phyloP scores from a whole-genome alignment of 768 basidiomycete species.

The Leccinum disarticulatum region DNA sequence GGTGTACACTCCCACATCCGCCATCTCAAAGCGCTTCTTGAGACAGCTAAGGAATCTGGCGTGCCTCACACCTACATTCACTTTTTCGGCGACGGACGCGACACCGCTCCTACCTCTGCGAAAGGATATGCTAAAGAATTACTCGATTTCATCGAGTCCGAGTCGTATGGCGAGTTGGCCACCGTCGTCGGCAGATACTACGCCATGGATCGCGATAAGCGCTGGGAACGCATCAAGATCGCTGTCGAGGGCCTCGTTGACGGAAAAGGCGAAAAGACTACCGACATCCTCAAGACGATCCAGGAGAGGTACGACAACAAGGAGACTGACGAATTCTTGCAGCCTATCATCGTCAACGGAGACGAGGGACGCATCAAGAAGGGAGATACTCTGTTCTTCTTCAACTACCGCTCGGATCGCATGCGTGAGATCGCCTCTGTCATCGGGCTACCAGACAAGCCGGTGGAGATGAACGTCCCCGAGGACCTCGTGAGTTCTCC shows the following conservation, averaged over 20 bases:
- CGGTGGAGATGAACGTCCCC: slow-evolving; percentile 80
- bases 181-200: slow-evolving; percentile 92
- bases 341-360: slow-evolving; percentile 88
- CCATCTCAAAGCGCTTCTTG: slow-evolving; percentile 87
- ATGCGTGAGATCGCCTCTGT: slow-evolving; percentile 90
- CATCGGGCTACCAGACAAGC: slow-evolving; percentile 79
- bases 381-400: slow-evolving; percentile 88
- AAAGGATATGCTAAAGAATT: slow-evolving; percentile 76
- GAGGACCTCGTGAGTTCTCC: slow-evolving; percentile 65
- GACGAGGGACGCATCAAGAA: slow-evolving; percentile 81
- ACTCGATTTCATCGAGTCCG: slow-evolving; percentile 72
- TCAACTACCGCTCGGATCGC: slow-evolving; percentile 97
- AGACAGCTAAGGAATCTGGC: slow-evolving; percentile 82
- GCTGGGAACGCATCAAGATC: slow-evolving; percentile 92
- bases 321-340: slow-evolving; percentile 93
- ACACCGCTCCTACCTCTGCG: slow-evolving; percentile 87
- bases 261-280: slow-evolving; percentile 60
- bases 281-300: slow-evolving; percentile 61
- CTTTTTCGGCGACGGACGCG: slow-evolving; percentile 93
- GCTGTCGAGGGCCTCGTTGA: slow-evolving; percentile 83
- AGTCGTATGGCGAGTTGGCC: slow-evolving; percentile 76
- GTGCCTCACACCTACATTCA: slow-evolving; percentile 89
- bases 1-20: slow-evolving; percentile 96
- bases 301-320: slow-evolving; percentile 79
- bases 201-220: slow-evolving; percentile 96